Evolutionary conservation across 441 rosid genomes (phyloP), one percentile per base, ranked within the genome.

Genomic region (Gossypium lobatum): DNA sequence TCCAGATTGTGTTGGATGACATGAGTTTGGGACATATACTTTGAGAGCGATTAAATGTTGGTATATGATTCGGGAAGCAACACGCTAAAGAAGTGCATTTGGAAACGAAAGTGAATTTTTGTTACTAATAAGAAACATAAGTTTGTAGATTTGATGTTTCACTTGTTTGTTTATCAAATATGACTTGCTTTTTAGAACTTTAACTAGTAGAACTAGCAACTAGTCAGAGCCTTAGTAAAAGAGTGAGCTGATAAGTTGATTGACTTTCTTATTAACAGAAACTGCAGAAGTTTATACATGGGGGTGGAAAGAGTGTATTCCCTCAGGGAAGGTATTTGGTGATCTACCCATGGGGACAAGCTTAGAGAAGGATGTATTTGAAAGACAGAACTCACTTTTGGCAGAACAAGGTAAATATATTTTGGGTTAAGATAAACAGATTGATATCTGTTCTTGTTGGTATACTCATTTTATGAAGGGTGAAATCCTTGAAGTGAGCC

Each of bases 261-360:
- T 73, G 25, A 1, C 26, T 73, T 75, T 66, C 70, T 74, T 77
- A 68, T 59, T 72, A 61, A 67, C 82, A 95, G 99, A 86, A 50
- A 74, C 37, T 11, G 97, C 89, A 26, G 96, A 88, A 71, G 93
- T 96, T 63, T 93, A 86, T 74, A 93, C 99, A 14, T 96, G 99
- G 99, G 99, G 99, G 52, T 96, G 99, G 99, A 93, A 86, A 75
- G 98, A 96, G 80, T 93, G 99, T 80, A 83, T 96, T 81, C 98
- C 99, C 21, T 85, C 99, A 4, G 99, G 97, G 73, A 91, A 87
- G 63, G 80, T 91, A 42, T 83, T 88, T 3, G 93, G 97, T 61
- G 89, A 91, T 59, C 77, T 80, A 70, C 74, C 86, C 20, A 9
- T 52, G 17, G 77, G 74, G 13, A 79, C 79, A 71, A 75, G 79